Evolutionary conservation across 2,329 filamentous ascomycete species (phyloP), one percentile per base, ranked within the genome.

Genomic region (Botrytis fabae): DNA sequence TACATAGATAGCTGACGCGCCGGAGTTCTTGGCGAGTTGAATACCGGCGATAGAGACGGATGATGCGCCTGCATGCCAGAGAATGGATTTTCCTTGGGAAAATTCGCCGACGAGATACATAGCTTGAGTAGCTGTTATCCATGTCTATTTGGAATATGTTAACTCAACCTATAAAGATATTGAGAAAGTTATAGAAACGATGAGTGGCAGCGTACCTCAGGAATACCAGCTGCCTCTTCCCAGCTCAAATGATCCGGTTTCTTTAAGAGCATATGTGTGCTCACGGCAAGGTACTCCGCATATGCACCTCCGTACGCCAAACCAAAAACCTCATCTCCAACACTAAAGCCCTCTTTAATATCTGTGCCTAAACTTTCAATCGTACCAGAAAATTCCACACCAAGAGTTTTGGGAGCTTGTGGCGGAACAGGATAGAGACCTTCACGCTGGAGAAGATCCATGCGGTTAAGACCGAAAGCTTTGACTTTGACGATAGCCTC

Each of bases 1-100:
- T 2, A 93, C 93, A 81, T 90, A 98, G 69, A 98, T 87, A 12
- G 86, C 88, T 4, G 85, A 85, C 0, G 94, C 94, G 1, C 90
- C 90, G 22, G 91, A 90, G 35, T 87, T 87, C 74, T 84, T 86
- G 6, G 90, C 87, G 35, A 98, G 88, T 84, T 98, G 95, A 79
- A 97, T 94, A 0, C 95, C 95, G 0, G 94, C 89, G 77, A 97
- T 95, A 61, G 90, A 92, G 68, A 98, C 95, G 54, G 91, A 91
- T n/a, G 91, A 94, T 2, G 95, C 95, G 66, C 94, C 95, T 0
- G 95, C 95, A 81, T 98, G 95, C 93, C 94, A 98, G 60, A 98
- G 89, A 73, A 95, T 89, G 22, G 87, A 88, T 83, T 95, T 91
- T 10, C 92, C 92, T 18, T 85, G 81, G 28, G 85, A 81, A 82